These are phyloP conservation scores for Ustanciosporium gigantosporum DNA, from an alignment of 1,284 basidiomycete species.

Conservation along the genomic window DNA sequence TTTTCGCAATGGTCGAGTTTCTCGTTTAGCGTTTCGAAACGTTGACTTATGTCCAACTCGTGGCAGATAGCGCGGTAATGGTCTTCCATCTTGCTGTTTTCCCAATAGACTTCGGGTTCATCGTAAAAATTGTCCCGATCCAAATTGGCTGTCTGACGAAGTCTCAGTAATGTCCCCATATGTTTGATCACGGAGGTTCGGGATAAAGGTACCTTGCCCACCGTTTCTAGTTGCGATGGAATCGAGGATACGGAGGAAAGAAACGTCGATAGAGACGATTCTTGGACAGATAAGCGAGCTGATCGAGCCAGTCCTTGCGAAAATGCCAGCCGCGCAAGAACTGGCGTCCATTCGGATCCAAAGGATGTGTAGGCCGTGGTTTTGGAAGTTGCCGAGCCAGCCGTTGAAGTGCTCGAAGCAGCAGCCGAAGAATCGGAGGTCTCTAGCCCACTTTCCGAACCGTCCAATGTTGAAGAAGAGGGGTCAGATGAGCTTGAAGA, in stretches of 20 bases:
- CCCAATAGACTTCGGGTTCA: conserved; percentile 60
- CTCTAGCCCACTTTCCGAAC: not conserved
- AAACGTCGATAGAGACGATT: conserved; percentile 44
- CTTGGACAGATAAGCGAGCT: conserved; percentile 54
- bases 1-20: conserved; percentile 59
- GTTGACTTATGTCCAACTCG: conserved; percentile 50
- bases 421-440: not conserved
- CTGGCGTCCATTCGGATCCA: conserved; percentile 45
- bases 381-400: not conserved
- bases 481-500: not conserved
- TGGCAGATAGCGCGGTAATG: conserved; percentile 55
- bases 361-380: conserved; percentile 11
- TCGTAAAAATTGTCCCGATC: conserved; percentile 58
- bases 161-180: conserved; percentile 52
- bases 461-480: not conserved
- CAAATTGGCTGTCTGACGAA: conserved; percentile 53
- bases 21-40: conserved; percentile 56
- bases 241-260: conserved; percentile 42
- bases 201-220: conserved; percentile 51
- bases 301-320: conserved; percentile 57
- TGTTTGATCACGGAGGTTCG: conserved; percentile 55
- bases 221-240: conserved; percentile 41
- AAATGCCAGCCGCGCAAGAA: conserved; percentile 53
- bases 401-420: not conserved
- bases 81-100: conserved; percentile 52